phyloP scores from a whole-genome alignment of 345 rosid genomes.

The Brassica incana region DNA sequence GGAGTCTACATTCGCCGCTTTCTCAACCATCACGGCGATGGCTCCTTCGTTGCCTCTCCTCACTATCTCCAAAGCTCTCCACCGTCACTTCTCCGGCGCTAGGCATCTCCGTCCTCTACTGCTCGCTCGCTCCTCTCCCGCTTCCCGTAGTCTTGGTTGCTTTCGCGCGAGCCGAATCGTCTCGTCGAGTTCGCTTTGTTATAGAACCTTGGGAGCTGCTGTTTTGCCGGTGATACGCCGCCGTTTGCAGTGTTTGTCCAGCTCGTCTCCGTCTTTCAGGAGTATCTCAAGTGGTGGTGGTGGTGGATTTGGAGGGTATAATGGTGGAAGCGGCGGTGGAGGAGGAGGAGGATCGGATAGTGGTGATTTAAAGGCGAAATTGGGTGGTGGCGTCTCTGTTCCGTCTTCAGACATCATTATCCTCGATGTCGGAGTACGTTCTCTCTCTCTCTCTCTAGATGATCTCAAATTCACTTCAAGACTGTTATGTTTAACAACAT shows the following conservation, averaged over 20 bases:
- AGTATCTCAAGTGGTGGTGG: slow-evolving; percentile 50
- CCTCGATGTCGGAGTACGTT: slow-evolving; percentile 87
- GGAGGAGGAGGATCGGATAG: slow-evolving; percentile 49
- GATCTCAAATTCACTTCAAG: not conserved
- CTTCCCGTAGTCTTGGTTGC: slow-evolving; percentile 28
- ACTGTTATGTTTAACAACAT: not conserved
- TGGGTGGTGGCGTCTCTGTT: slow-evolving; percentile 49
- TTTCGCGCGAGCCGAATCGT: slow-evolving; percentile 9
- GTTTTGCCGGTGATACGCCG: slow-evolving; percentile 41
- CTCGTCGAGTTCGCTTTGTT: slow-evolving; percentile 14
- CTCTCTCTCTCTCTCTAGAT: slow-evolving; percentile 6
- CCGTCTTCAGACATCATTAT: slow-evolving; percentile 69
- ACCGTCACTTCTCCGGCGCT: slow-evolving; percentile 42
- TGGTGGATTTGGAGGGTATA: slow-evolving; percentile 36
- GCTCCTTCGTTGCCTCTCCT: slow-evolving; percentile 42
- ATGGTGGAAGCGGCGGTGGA: slow-evolving; percentile 38
- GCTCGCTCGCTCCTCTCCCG: slow-evolving; percentile 38
- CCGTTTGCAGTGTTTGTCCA: slow-evolving; percentile 54
- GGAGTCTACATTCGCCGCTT: slow-evolving; percentile 47
- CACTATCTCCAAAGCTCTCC: slow-evolving; percentile 56
- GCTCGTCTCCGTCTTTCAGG: slow-evolving; percentile 55
- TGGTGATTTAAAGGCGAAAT: slow-evolving; percentile 58
- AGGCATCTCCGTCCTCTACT: slow-evolving; percentile 32
- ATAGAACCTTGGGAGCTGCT: slow-evolving; percentile 33
- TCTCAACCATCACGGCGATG: slow-evolving; percentile 39